A percentile compares a stretch with the other conserved stretches of the same genome.
These are phyloP conservation scores for Fusarium sp. DNA, from an alignment of 2,329 filamentous ascomycete genomes.

Conservation along the genomic window DNA sequence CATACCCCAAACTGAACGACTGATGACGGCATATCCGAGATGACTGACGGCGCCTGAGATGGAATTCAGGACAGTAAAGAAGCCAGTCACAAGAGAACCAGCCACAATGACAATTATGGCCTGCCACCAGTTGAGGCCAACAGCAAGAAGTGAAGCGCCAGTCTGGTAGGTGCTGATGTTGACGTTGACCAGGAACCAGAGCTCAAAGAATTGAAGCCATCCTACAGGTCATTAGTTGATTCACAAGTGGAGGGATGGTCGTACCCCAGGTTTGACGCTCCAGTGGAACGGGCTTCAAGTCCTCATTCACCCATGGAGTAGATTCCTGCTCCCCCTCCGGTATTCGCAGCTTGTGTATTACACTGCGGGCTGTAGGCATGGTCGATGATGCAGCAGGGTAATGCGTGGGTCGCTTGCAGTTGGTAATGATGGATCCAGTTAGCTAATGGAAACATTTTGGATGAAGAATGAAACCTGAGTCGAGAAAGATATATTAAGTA, in stretches of 20 bases:
- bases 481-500: not conserved
- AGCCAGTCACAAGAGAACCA: not conserved
- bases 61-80: not conserved
- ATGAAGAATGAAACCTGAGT: not conserved
- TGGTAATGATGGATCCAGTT: not conserved
- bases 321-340: not conserved
- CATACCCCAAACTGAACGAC: constrained; percentile 2
- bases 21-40: constrained; percentile 3
- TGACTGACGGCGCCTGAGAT: not conserved
- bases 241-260: not conserved
- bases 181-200: not conserved
- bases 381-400: not conserved
- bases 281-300: not conserved
- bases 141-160: constrained; percentile 5
- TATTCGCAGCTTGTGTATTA: not conserved
- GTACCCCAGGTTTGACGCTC: constrained; percentile 1
- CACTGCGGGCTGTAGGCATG: not conserved
- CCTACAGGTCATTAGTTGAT: not conserved
- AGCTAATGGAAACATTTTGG: not conserved
- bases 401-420: not conserved
- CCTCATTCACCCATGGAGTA: constrained; percentile 7
- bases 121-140: constrained; percentile 2
- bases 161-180: not conserved
- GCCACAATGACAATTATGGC: not conserved
- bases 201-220: not conserved